Percentiles rank a stretch among this genome's conserved stretches.
Evolutionary conservation across 306 rosid species (phyloP).

Genomic region (Bauhinia variegata): DNA sequence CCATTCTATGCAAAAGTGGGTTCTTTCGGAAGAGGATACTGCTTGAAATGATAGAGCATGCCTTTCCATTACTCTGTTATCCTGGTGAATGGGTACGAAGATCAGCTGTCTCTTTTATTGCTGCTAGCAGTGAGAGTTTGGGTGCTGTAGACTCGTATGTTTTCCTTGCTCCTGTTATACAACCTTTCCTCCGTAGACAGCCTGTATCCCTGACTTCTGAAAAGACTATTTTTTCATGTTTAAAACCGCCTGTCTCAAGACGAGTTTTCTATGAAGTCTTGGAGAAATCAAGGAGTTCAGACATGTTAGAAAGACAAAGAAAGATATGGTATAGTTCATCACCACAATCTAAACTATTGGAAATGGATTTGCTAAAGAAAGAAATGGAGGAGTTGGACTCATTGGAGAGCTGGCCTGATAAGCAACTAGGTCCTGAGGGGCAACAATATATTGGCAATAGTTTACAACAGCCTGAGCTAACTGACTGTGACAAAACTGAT

Average conservation of each 20-base stretch:
- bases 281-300: slow-evolving; percentile 91
- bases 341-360: slow-evolving; percentile 87
- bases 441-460: slow-evolving; percentile 52
- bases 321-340: slow-evolving; percentile 95
- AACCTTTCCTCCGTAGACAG: slow-evolving; percentile 82
- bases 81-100: slow-evolving; percentile 93
- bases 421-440: slow-evolving; percentile 55
- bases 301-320: slow-evolving; percentile 95
- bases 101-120: slow-evolving; percentile 85
- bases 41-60: slow-evolving; percentile 91
- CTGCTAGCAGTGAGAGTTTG: slow-evolving; percentile 86
- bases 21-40: slow-evolving; percentile 85
- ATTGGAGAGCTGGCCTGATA: slow-evolving; percentile 68
- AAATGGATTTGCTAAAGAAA: slow-evolving; percentile 75
- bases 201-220: slow-evolving; percentile 91
- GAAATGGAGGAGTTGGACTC: slow-evolving; percentile 68
- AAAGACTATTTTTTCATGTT: slow-evolving; percentile 72
- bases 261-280: slow-evolving; percentile 73
- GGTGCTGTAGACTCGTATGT: slow-evolving; percentile 96
- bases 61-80: slow-evolving; percentile 87
- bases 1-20: slow-evolving; percentile 77
- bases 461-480: slow-evolving; percentile 58
- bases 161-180: slow-evolving; percentile 89
- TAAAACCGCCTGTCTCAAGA: slow-evolving; percentile 85
- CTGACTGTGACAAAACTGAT: slow-evolving; percentile 70